Conservation (phyloP, 2,329 filamentous ascomycete species). For the Fusarium redolens region DNA sequence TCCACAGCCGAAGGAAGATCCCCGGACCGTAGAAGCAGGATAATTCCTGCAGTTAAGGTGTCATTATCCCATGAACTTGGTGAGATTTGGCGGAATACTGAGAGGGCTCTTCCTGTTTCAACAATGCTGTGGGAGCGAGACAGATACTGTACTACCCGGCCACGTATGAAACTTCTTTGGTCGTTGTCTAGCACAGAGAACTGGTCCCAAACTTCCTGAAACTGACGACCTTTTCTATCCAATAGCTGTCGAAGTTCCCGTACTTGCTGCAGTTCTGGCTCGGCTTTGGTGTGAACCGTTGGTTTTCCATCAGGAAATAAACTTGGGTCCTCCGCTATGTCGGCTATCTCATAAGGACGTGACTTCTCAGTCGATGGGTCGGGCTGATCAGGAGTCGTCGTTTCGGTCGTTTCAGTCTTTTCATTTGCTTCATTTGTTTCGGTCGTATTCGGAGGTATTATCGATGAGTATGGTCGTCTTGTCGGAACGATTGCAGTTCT, state of each 20-base stretch:
- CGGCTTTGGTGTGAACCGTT: not conserved
- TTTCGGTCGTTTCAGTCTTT: not conserved
- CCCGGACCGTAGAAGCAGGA: constrained; percentile 55
- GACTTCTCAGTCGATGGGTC: not conserved
- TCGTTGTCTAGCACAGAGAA: constrained; percentile 53
- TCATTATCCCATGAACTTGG: constrained; percentile 54
- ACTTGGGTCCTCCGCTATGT: not conserved
- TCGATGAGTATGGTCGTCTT: constrained; percentile 46
- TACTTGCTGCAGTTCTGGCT: not conserved
- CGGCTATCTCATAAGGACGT: not conserved
- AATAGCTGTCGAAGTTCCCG: constrained; percentile 40
- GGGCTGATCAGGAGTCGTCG: not conserved
- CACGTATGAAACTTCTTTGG: constrained; percentile 46
- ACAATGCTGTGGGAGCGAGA: constrained; percentile 55
- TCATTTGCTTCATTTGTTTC: not conserved
- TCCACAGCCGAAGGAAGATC: constrained; percentile 54
- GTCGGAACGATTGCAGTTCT: constrained; percentile 27
- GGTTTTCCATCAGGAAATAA: not conserved
- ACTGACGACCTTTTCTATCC: constrained; percentile 41
- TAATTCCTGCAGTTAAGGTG: constrained; percentile 54
- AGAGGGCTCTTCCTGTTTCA: constrained; percentile 59
- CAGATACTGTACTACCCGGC: constrained; percentile 55
- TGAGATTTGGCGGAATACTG: constrained; percentile 56
- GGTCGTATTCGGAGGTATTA: constrained; percentile 11
- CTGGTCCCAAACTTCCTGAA: constrained; percentile 58